Evolutionary conservation across 2,329 filamentous ascomycete genomes (phyloP).

Genomic region (Paraphaeosphaeria sporulosa): DNA sequence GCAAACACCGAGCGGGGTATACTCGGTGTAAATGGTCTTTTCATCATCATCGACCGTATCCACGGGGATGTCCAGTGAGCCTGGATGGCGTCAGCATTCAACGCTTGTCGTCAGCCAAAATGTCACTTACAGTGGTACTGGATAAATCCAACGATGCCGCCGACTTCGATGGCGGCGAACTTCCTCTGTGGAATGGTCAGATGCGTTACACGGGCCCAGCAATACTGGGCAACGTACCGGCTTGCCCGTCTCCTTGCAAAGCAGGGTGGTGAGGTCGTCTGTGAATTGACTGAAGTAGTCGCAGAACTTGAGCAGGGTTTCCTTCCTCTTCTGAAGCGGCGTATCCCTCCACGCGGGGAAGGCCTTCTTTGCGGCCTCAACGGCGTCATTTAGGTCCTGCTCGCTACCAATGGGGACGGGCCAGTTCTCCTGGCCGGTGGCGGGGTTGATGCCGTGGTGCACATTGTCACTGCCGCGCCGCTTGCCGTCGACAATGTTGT

Average conservation of each 20-base stretch:
- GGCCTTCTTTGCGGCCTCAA: constrained; percentile 57
- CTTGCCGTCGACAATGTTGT: constrained; percentile 62
- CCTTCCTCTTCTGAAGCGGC: constrained; percentile 44
- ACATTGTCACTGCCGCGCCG: constrained; percentile 51
- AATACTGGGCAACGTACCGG: constrained; percentile 31
- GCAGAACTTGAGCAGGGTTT: constrained; percentile 35
- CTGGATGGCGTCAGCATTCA: constrained; percentile 16
- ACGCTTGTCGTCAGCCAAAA: neutral
- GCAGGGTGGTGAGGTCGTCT: constrained; percentile 40
- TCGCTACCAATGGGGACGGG: constrained; percentile 59
- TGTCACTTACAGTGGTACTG: constrained; percentile 43
- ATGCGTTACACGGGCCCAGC: neutral
- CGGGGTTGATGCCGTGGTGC: constrained; percentile 60
- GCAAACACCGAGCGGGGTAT: constrained; percentile 58
- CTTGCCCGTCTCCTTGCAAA: constrained; percentile 48
- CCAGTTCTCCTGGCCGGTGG: constrained; percentile 58
- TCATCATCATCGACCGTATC: constrained; percentile 55
- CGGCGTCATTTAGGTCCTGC: constrained; percentile 60
- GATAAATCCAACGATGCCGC: constrained; percentile 45
- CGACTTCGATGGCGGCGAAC: constrained; percentile 52
- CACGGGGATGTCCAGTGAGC: constrained; percentile 42
- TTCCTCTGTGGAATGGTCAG: constrained; percentile 42
- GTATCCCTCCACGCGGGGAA: constrained; percentile 56
- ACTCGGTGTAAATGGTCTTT: constrained; percentile 56
- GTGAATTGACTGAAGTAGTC: constrained; percentile 35